Percentiles rank a stretch among this genome's conserved stretches.
Conservation (phyloP, 2,329 filamentous ascomycete species). For the Seiridium unicorne region DNA sequence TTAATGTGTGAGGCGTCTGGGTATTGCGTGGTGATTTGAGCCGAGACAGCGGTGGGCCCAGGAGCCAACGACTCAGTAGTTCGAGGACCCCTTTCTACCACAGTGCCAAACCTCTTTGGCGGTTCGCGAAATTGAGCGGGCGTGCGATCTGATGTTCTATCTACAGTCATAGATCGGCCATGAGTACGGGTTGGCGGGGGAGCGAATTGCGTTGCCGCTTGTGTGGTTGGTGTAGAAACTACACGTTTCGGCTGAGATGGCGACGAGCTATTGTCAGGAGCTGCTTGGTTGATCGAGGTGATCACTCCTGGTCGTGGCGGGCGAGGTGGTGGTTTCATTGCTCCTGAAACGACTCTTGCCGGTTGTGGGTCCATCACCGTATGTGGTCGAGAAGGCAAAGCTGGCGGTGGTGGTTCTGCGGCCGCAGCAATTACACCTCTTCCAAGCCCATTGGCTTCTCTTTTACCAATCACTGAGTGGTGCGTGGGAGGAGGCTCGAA, state of each 20-base stretch:
- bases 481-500: slow-evolving; percentile 56
- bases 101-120: slow-evolving; percentile 18
- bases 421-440: slow-evolving; percentile 35
- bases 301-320: slow-evolving; percentile 35
- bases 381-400: slow-evolving; percentile 48
- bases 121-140: slow-evolving; percentile 36
- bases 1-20: slow-evolving; percentile 85
- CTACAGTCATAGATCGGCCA: slow-evolving; percentile 50
- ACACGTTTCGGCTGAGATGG: slow-evolving; percentile 35
- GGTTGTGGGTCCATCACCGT: slow-evolving; percentile 30
- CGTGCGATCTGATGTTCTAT: slow-evolving; percentile 37
- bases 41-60: slow-evolving; percentile 36
- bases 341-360: slow-evolving; percentile 22
- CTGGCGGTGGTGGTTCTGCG: slow-evolving; percentile 47
- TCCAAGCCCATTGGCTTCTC: slow-evolving; percentile 41
- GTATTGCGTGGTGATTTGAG: slow-evolving; percentile 61
- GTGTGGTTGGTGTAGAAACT: slow-evolving; percentile 44
- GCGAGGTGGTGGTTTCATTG: slow-evolving; percentile 40
- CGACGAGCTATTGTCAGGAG: slow-evolving; percentile 17
- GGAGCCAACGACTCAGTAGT: slow-evolving; percentile 15
- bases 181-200: slow-evolving; percentile 42
- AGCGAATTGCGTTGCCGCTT: slow-evolving; percentile 39
- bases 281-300: slow-evolving; percentile 14
- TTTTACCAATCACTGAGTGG: slow-evolving; percentile 41
- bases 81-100: slow-evolving; percentile 15